phyloP scores from a whole-genome alignment of 1,284 basidiomycete species.

The Fomitopsis pinicola region DNA sequence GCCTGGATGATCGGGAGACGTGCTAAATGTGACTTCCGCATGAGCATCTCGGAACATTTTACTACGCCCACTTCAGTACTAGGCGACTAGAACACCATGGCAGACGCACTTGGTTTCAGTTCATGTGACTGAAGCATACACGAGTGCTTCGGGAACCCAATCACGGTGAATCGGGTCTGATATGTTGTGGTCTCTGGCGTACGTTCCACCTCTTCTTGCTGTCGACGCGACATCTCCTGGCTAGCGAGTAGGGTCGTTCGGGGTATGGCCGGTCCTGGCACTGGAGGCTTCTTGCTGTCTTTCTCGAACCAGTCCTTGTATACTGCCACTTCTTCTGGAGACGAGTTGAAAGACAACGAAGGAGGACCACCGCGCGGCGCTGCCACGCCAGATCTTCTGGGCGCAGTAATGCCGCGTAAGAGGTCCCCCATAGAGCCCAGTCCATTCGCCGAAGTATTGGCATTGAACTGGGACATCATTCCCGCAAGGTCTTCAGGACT shows the following conservation, averaged over 20 bases:
- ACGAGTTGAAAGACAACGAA: background rate
- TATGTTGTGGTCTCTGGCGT: background rate
- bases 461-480: background rate
- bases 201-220: background rate
- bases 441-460: background rate
- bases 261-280: background rate
- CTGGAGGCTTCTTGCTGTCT: background rate
- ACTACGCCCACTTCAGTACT: background rate
- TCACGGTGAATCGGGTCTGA: background rate
- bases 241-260: background rate
- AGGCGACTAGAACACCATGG: background rate
- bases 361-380: background rate
- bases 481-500: background rate
- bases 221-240: background rate
- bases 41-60: background rate
- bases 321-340: background rate
- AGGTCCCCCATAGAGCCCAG: background rate
- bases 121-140: background rate
- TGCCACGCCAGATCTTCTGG: background rate
- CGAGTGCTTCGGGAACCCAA: background rate
- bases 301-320: conserved; percentile 1
- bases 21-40: background rate
- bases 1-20: background rate
- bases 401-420: background rate
- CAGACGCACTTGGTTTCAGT: background rate